These are phyloP conservation scores for Papiliotrema fonsecae DNA, from an alignment of 1,284 basidiomycete species.

Conservation along the genomic window DNA sequence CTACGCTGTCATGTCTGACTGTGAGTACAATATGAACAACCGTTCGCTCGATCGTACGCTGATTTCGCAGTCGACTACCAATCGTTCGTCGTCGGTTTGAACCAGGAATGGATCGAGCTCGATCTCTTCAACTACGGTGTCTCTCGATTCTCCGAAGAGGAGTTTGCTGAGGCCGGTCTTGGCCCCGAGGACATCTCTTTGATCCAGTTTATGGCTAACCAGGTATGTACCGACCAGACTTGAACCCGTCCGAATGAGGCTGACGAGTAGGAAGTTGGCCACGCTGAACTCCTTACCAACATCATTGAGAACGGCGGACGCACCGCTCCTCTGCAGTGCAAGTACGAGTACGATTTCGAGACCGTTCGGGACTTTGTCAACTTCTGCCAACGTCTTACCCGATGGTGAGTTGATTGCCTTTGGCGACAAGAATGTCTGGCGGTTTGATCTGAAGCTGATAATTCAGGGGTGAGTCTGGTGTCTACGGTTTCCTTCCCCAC, in stretches of 20 bases:
- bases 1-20: constrained; percentile 55
- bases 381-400: constrained; percentile 56
- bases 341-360: constrained; percentile 60
- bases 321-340: constrained; percentile 50
- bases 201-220: constrained; percentile 43
- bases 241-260: neutral
- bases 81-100: constrained; percentile 56
- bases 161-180: constrained; percentile 59
- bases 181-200: constrained; percentile 54
- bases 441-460: constrained; percentile 21
- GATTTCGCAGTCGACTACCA: constrained; percentile 54
- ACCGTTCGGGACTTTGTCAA: constrained; percentile 60
- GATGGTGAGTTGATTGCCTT: constrained; percentile 21
- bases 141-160: constrained; percentile 54
- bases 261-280: constrained; percentile 50
- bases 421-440: neutral
- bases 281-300: constrained; percentile 38
- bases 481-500: constrained; percentile 50
- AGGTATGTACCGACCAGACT: constrained; percentile 13
- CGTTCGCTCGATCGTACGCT: neutral
- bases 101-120: constrained; percentile 55
- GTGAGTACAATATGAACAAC: constrained; percentile 7
- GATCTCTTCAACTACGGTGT: constrained; percentile 49
- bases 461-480: constrained; percentile 59
- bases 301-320: constrained; percentile 27